Base-by-base conservation (phyloP, 1,139 yeast species). In the Taphrina betulina region DNA sequence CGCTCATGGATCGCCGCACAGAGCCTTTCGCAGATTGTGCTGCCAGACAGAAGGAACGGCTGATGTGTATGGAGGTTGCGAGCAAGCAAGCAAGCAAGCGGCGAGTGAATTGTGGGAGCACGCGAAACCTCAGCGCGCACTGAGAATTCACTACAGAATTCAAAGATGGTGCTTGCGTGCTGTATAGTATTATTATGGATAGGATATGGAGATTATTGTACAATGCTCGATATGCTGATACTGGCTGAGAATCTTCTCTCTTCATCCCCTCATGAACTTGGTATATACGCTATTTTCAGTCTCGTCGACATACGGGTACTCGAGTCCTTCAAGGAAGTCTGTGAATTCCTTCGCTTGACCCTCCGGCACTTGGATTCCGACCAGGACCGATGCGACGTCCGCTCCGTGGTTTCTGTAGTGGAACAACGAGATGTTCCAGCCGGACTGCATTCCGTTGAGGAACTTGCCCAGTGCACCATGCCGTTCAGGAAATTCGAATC, bases 361-460 rank as follows among this genome's bases (percentile, higher is more conserved):
- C 42, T 80, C 79, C 2, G 97, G 96, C 26, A 90, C 88, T 41
- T 82, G 82, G 60, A 94, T 78, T 29, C 95, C 99, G 55, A 95
- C 92, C 62, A 92, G 75, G 0, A 92, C 87, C 69, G 88, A 88
- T 42, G 95, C 97, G 48, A 92, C 79, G 69, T 92, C 98, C 57
- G 92, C 85, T 29, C 99, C 99, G 65, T 89, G 95, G 72, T 92
- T 90, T 76, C 99, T 82, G 72, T 92, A 92, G 70, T 92, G 96
- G 81, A 92, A 92, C 64, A 92, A 74, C 2, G 96, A 85, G 60
- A 94, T 81, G 68, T 90, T 92, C 97, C 97, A 92, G 58, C 83
- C 81, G 34, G 78, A 76, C 66, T 83, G 80, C 66, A 92, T 72
- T 16, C 84, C 78, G 44, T 78, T 78, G 65, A 92, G 77, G 71